Conservation (phyloP, 495 filamentous ascomycete species). For the Lophiotrema nucula region DNA sequence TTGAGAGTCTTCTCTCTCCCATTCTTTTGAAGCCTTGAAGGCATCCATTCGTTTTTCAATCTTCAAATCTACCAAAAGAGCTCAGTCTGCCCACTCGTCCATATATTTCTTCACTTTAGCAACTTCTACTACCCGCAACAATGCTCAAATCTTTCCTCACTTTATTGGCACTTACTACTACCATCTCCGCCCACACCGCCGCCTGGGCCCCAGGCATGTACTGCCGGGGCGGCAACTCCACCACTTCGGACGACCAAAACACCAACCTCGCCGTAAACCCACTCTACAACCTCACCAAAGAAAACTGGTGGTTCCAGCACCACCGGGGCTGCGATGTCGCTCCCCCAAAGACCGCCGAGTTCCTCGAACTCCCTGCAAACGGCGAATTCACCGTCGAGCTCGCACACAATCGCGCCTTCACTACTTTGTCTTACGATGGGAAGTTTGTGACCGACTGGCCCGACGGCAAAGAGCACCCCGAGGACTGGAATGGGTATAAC, state of each 20-base stretch:
- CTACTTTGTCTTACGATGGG: constrained; percentile 51
- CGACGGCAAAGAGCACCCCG: constrained; percentile 49
- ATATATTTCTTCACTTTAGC: background rate
- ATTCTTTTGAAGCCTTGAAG: background rate
- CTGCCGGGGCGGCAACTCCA: constrained; percentile 42
- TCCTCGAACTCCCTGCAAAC: constrained; percentile 54
- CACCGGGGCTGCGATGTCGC: constrained; percentile 49
- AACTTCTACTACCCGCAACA: background rate
- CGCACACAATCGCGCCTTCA: constrained; percentile 52
- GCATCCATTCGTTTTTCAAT: constrained; percentile 2
- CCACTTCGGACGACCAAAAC: constrained; percentile 41
- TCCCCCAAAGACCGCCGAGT: constrained; percentile 45
- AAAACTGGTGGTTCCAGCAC: constrained; percentile 55
- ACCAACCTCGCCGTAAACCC: constrained; percentile 48
- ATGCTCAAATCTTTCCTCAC: constrained; percentile 14
- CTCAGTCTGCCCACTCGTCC: background rate
- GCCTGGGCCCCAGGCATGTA: constrained; percentile 53
- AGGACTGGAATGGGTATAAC: constrained; percentile 47
- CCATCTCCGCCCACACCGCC: constrained; percentile 46
- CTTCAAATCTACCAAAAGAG: background rate
- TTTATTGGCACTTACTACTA: background rate
- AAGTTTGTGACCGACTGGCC: constrained; percentile 46
- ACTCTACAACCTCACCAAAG: constrained; percentile 45
- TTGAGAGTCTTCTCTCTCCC: background rate
- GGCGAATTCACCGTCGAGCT: constrained; percentile 54